phyloP scores from a whole-genome alignment of 1,284 basidiomycete species.

The Cryptococcus jaspeensis region DNA sequence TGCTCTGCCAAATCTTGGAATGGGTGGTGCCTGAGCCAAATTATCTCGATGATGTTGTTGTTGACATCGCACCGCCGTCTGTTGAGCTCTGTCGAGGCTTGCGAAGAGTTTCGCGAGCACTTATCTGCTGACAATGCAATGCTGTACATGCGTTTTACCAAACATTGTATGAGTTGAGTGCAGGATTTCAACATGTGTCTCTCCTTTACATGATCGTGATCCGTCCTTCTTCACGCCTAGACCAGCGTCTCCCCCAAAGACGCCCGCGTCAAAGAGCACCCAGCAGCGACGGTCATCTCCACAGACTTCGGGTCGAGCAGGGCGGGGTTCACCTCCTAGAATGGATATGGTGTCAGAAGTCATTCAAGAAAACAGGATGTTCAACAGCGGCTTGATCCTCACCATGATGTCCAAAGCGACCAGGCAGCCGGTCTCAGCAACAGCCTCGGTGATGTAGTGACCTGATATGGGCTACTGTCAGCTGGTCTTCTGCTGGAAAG shows the following conservation, averaged over 20 bases:
- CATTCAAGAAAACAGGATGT: neutral
- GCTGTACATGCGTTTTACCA: neutral
- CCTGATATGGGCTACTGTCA: too few species aligned
- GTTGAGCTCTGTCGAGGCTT: too few species aligned
- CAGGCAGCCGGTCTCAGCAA: conserved; percentile 88
- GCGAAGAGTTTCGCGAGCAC: too few species aligned
- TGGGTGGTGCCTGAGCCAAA: too few species aligned
- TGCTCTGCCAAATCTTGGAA: too few species aligned
- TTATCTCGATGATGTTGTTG: too few species aligned
- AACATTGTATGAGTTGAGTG: too few species aligned
- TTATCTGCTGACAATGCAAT: too few species aligned
- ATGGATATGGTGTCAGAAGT: neutral
- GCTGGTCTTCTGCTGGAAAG: neutral
- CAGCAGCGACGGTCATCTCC: conserved; percentile 85
- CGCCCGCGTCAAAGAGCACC: conserved; percentile 85
- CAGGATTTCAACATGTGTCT: too few species aligned
- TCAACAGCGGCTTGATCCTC: conserved; percentile 26
- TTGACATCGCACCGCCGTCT: too few species aligned
- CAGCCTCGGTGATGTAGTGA: conserved; percentile 84
- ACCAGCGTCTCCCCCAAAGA: conserved; percentile 71
- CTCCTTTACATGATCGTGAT: neutral
- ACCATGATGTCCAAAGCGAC: conserved; percentile 92
- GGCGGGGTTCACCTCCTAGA: conserved; percentile 92
- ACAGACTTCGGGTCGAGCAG: conserved; percentile 70
- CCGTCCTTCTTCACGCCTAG: conserved; percentile 13